Evolutionary conservation across 1,139 yeast species (phyloP).

Genomic region (Nakaseomyces bracarensis): DNA sequence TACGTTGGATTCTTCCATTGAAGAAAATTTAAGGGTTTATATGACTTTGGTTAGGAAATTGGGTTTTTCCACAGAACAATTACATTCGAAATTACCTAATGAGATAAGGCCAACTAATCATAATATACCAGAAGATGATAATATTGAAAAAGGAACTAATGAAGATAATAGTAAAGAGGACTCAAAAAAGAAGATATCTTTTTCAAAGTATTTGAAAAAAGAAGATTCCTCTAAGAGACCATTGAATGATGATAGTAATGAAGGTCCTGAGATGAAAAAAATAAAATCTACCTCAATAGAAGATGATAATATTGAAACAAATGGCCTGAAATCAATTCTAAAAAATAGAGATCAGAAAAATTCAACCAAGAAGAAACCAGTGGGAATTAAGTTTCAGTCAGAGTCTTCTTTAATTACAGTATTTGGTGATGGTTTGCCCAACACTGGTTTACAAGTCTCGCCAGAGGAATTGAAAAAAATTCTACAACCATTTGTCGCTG

Average conservation of each 20-base stretch:
- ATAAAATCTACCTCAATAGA: conserved; percentile 2
- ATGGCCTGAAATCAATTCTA: conserved; percentile 18
- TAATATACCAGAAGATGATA: conserved; percentile 1
- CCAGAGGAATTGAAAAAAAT: conserved; percentile 28
- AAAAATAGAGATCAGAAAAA: conserved; percentile 13
- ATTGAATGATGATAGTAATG: conserved; percentile 14
- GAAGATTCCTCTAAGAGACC: conserved; percentile 16
- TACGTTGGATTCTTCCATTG: conserved; percentile 22
- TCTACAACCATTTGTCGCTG: conserved; percentile 30
- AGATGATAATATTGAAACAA: conserved; percentile 8
- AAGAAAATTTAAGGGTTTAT: conserved; percentile 21
- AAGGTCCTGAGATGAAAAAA: conserved; percentile 7
- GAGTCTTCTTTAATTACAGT: conserved; percentile 26
- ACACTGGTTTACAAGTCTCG: conserved; percentile 24
- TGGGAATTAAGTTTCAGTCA: conserved; percentile 22
- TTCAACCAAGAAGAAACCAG: conserved; percentile 7
- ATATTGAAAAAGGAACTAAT: neutral
- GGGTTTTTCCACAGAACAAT: conserved; percentile 12
- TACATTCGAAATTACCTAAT: conserved; percentile 6
- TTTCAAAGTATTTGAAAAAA: conserved; percentile 29
- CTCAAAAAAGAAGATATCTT: conserved; percentile 30
- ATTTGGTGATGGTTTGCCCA: conserved; percentile 31
- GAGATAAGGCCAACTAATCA: neutral
- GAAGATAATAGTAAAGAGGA: conserved; percentile 9
- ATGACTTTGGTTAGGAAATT: conserved; percentile 11